These are phyloP conservation scores for Pyrrhoderma noxium DNA, from an alignment of 1,284 basidiomycete genomes.

Conservation along the genomic window DNA sequence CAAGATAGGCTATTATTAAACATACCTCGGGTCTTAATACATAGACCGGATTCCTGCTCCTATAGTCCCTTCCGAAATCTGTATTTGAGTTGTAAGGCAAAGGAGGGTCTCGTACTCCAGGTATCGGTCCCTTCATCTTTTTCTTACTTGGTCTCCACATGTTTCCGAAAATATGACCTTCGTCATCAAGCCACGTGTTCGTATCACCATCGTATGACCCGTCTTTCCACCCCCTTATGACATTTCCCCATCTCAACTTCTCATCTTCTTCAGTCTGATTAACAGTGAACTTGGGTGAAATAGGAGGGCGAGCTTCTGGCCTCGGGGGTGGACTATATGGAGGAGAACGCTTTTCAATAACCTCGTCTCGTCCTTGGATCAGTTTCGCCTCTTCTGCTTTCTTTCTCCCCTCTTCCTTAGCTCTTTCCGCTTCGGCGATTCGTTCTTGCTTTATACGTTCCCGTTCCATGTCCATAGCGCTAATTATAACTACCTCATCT, in stretches of 20 bases:
- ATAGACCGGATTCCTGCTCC: conserved; percentile 8
- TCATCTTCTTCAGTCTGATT: conserved; percentile 18
- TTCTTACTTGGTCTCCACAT: background rate
- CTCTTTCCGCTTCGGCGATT: background rate
- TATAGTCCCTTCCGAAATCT: conserved; percentile 11
- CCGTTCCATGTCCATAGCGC: conserved; percentile 8
- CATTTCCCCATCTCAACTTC: conserved; percentile 42
- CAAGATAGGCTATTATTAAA: background rate
- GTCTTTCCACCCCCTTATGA: conserved; percentile 44
- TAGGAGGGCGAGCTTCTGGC: background rate
- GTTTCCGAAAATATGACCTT: conserved; percentile 4
- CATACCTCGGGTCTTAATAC: conserved; percentile 15
- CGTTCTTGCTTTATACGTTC: conserved; percentile 7
- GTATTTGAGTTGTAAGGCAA: background rate
- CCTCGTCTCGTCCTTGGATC: background rate
- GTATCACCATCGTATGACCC: conserved; percentile 29
- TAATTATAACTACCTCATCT: conserved; percentile 43
- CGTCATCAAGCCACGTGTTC: conserved; percentile 7
- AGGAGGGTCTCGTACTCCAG: conserved; percentile 14
- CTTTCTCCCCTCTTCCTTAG: background rate
- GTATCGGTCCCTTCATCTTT: conserved; percentile 8
- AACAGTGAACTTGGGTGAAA: background rate
- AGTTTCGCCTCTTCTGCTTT: background rate
- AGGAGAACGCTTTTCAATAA: conserved; percentile 2
- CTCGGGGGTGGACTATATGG: background rate